Base-by-base conservation (phyloP, 139 green algal species). In the Chlorella ohadii region DNA sequence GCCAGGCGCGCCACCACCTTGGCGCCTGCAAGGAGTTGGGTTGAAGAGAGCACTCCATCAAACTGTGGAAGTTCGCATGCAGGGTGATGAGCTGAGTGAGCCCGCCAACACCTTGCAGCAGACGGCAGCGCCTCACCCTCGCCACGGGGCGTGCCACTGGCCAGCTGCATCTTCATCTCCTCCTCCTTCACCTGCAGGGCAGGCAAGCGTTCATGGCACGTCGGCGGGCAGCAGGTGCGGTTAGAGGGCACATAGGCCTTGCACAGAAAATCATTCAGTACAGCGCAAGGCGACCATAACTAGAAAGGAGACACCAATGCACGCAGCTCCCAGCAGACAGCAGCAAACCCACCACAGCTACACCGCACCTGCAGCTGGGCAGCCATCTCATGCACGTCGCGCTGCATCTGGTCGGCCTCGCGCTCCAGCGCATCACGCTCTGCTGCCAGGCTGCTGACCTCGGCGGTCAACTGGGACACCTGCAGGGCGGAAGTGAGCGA, bases 341-440 rank as follows among this genome's bases (percentile, higher is more conserved):
- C 44, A 9, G 9, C 44, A 51, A 51, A 51, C 44, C 6, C 2
- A 9, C 51, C 51, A 59, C 44, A 23, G 15, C 12, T 1, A 23
- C 38, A 7, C 11, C 70, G 7, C 36, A 72, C 59, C 34, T 71
- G 59, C 76, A 82, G 76, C 76, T 57, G 59, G 4, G 17, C 28
- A 15, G 78, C 74, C 76, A 88, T 71, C 66, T 79, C 65, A 7
- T 82, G 47, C 63, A 88, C 38, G 55, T 85, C 56, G 64, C 73
- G 75, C 27, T 61, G 67, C 47, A 82, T 74, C 17, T 47, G 51
- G 36, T 81, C 63, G 19, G 59, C 57, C 65, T 88, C 84, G 39
- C 63, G 56, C 51, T 88, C 84, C 55, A 84, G 51, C 20, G 23
- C 36, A 51, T 81, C 67, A 13, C 84, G 84, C 77, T 85, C 84